Conservation (phyloP, 2,329 filamentous ascomycete species). For the Botryosphaeria agaves region DNA sequence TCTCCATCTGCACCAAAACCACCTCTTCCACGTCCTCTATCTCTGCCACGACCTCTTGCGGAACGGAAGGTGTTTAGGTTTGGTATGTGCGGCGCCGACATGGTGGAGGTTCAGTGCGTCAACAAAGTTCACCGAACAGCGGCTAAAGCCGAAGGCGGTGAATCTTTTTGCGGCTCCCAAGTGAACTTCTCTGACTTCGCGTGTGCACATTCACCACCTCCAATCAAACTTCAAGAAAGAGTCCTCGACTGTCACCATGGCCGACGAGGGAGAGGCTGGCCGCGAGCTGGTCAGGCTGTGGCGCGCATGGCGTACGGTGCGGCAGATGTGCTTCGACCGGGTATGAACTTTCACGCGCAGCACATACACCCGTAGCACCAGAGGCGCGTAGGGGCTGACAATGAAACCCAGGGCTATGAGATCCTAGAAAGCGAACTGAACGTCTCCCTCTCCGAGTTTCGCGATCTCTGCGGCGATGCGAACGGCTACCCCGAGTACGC, state of each 20-base stretch:
- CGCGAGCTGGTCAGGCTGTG: conserved; percentile 51
- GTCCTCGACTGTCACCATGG: no score
- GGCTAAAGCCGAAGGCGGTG: conserved; percentile 15
- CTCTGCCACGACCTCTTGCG: conserved; percentile 21
- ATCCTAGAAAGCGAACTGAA: conserved; percentile 77
- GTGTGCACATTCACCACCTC: no score
- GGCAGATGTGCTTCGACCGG: conserved; percentile 86
- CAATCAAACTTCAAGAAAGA: no score
- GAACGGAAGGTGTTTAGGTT: conserved; percentile 50
- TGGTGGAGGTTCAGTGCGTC: conserved; percentile 17
- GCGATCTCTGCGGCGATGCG: conserved; percentile 48
- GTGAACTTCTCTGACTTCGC: background rate
- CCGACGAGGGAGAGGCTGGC: conserved; percentile 15
- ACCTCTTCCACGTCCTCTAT: conserved; percentile 30
- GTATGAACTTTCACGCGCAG: no score
- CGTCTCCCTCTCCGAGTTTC: conserved; percentile 73
- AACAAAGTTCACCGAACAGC: background rate
- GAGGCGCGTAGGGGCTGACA: conserved; percentile 1
- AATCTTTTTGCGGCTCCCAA: conserved; percentile 2
- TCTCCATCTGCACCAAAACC: conserved; percentile 14
- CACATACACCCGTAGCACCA: background rate
- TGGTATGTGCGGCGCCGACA: conserved; percentile 61
- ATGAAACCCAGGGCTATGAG: conserved; percentile 61
- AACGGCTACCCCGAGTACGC: conserved; percentile 63
- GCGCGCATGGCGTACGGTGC: conserved; percentile 83